A percentile compares a stretch with the other conserved stretches of the same genome.
Evolutionary conservation across 192 early-diverging fungal species (phyloP).

Genomic region (Linnemannia elongata): DNA sequence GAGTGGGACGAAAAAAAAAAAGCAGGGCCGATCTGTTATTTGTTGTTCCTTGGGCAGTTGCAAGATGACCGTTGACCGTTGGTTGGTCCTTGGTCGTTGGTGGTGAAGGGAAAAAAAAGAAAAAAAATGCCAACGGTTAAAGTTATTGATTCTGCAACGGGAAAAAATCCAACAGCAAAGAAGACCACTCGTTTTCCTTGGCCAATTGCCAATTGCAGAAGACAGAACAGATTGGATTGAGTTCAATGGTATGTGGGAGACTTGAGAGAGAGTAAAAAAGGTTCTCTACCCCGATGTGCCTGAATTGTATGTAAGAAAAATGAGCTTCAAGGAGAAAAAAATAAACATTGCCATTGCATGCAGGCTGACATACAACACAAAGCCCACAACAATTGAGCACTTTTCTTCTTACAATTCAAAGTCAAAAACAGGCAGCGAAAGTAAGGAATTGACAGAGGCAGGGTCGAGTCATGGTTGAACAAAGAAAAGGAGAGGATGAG

Average conservation of each 20-base stretch:
- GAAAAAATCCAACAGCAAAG: no score
- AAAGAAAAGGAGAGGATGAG: not conserved
- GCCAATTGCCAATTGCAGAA: no score
- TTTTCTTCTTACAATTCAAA: not conserved
- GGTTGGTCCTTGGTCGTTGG: no score
- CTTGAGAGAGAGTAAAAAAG: no score
- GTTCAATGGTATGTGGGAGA: no score
- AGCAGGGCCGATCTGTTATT: not conserved
- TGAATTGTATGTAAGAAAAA: not conserved
- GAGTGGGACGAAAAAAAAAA: not conserved
- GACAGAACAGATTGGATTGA: no score
- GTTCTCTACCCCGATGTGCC: no score
- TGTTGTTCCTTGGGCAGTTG: not conserved
- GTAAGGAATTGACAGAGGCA: not conserved
- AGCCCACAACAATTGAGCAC: not conserved
- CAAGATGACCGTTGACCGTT: no score
- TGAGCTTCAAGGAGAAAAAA: not conserved
- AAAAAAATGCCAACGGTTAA: not conserved
- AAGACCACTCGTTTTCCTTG: no score
- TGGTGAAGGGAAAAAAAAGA: not conserved
- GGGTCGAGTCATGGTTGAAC: constrained; percentile 7
- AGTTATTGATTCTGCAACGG: not conserved
- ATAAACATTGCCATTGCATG: constrained; percentile 1
- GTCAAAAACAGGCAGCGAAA: not conserved
- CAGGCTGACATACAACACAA: constrained; percentile 5